Percentiles rank a stretch among this genome's conserved stretches.
Evolutionary conservation across 2,329 filamentous ascomycete species (phyloP).

Genomic region (Orbilia javanica): DNA sequence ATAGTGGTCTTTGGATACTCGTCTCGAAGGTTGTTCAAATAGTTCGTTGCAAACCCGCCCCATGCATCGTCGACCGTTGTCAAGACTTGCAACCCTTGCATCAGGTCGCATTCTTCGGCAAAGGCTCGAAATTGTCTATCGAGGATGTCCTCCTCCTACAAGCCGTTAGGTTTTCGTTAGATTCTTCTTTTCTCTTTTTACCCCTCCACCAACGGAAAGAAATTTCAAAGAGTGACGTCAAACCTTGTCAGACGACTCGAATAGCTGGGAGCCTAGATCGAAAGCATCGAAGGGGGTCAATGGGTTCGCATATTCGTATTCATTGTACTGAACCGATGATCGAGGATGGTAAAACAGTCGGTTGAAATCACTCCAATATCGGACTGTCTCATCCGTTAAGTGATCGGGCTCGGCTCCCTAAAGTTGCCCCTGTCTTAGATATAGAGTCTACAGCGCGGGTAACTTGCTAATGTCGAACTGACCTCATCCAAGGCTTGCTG

Average conservation of each 20-base stretch:
- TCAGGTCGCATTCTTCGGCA: constrained; percentile 89
- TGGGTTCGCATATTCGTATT: constrained; percentile 84
- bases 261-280: constrained; percentile 80
- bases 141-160: constrained; percentile 80
- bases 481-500: constrained; percentile 53
- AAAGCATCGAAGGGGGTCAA: constrained; percentile 86
- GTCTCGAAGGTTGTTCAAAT: constrained; percentile 82
- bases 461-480: constrained; percentile 19
- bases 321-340: constrained; percentile 86
- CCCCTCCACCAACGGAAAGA: constrained; percentile 1
- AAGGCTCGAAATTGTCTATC: constrained; percentile 92
- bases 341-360: constrained; percentile 91
- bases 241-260: constrained; percentile 74
- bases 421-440: constrained; percentile 25
- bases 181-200: not conserved
- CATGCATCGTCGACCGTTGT: constrained; percentile 81
- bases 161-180: constrained; percentile 32
- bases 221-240: constrained; percentile 22
- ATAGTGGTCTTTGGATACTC: constrained; percentile 85
- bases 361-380: constrained; percentile 97
- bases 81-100: constrained; percentile 87
- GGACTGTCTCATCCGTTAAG: constrained; percentile 78
- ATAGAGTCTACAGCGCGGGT: not conserved
- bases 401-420: constrained; percentile 73
- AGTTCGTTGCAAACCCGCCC: constrained; percentile 80